phyloP scores from a whole-genome alignment of 306 rosid species.

The Quercus berberidifolia region DNA sequence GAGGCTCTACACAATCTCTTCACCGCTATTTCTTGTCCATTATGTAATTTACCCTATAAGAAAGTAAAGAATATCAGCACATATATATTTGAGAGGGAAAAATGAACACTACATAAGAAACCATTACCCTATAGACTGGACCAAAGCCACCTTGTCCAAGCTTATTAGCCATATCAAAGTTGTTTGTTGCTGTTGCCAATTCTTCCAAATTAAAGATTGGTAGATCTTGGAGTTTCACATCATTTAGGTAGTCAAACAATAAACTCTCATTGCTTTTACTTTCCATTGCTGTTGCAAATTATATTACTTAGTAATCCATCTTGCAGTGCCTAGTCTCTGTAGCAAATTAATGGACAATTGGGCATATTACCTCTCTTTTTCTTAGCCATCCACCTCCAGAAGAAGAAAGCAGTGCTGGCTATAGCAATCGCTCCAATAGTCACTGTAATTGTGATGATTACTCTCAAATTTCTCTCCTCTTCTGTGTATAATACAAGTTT shows the following conservation, averaged over 20 bases:
- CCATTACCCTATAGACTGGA: neutral
- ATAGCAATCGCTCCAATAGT: neutral
- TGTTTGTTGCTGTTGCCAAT: neutral
- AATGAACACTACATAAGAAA: neutral
- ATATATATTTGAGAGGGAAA: neutral
- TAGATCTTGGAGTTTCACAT: neutral
- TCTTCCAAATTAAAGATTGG: neutral
- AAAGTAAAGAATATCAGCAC: neutral
- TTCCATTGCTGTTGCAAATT: no score
- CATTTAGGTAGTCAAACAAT: no score
- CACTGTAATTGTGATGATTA: neutral
- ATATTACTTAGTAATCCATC: no score
- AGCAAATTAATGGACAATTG: no score
- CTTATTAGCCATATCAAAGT: neutral
- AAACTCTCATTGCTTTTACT: no score
- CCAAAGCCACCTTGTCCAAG: neutral
- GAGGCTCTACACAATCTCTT: neutral
- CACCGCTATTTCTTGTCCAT: conserved; percentile 9
- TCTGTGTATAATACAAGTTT: no score
- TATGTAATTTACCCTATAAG: neutral
- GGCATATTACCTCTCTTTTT: no score
- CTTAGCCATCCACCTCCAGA: no score
- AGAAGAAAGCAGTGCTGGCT: no score
- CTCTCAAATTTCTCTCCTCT: neutral
- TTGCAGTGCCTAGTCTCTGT: no score